Conservation (phyloP, 768 basidiomycete species). For the Boletus subparvulus region DNA sequence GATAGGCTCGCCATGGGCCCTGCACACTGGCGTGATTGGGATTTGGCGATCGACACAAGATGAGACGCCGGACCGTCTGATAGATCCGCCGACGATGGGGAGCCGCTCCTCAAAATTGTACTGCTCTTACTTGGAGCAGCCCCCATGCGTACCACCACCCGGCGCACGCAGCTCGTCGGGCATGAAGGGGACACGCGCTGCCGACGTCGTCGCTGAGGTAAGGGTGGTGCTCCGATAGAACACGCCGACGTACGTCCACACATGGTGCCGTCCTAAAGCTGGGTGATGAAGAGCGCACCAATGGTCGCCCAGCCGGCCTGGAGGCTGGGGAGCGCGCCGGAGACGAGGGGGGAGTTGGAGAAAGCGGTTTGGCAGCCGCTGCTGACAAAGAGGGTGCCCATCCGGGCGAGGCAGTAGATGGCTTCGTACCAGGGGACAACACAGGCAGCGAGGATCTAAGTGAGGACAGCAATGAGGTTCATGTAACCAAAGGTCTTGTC, state of each 20-base stretch:
- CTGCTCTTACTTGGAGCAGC: slow-evolving; percentile 59
- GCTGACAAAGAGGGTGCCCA: slow-evolving; percentile 29
- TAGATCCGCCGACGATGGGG: background rate
- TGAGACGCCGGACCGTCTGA: no score
- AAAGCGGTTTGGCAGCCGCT: slow-evolving; percentile 78
- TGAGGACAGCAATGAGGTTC: slow-evolving; percentile 84
- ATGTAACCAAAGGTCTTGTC: slow-evolving; percentile 83
- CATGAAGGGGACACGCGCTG: slow-evolving; percentile 73
- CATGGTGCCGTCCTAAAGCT: slow-evolving; percentile 81
- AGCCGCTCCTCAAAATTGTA: background rate
- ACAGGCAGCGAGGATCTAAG: slow-evolving; percentile 88
- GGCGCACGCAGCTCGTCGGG: slow-evolving; percentile 72
- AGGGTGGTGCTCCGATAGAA: slow-evolving; percentile 90
- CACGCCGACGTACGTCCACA: slow-evolving; percentile 53
- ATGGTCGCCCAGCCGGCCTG: slow-evolving; percentile 91
- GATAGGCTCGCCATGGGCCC: no score
- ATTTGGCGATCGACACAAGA: no score
- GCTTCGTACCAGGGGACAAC: slow-evolving; percentile 98
- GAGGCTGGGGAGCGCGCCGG: slow-evolving; percentile 94
- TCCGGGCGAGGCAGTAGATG: slow-evolving; percentile 92
- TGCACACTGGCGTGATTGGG: no score
- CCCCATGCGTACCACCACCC: slow-evolving; percentile 37
- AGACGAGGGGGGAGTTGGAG: slow-evolving; percentile 57
- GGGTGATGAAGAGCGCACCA: slow-evolving; percentile 82
- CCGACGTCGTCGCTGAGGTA: slow-evolving; percentile 86